Evolutionary conservation across 2,329 filamentous ascomycete species (phyloP).

Genomic region (Neonectria sp.): DNA sequence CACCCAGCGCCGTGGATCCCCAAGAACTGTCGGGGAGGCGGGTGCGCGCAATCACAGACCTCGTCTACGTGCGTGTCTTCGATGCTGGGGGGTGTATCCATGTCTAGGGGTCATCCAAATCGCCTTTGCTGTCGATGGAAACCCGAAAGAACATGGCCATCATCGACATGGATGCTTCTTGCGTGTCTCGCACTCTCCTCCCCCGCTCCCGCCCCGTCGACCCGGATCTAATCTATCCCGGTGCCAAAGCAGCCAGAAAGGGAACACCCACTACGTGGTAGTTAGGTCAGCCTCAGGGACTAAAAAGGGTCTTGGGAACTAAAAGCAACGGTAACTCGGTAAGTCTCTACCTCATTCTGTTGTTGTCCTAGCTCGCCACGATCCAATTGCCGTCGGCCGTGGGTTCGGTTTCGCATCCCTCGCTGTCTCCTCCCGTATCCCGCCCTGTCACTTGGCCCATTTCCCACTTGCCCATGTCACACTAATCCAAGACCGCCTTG

Average conservation of each 20-base stretch:
- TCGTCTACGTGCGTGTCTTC: too few relatives aligned
- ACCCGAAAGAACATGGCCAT: too few relatives aligned
- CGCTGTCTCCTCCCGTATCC: not conserved
- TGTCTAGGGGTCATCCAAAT: not conserved
- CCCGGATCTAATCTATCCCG: not conserved
- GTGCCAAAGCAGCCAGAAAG: not conserved
- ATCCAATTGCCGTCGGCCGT: not conserved
- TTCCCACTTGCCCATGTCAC: not conserved
- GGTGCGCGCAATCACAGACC: too few relatives aligned
- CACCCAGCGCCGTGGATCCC: not conserved
- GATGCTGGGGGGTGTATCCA: not conserved
- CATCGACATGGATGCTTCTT: not conserved
- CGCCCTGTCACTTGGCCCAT: not conserved
- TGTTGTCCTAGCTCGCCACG: not conserved
- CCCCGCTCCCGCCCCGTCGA: not conserved
- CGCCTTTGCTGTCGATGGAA: too few relatives aligned
- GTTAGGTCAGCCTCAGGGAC: not conserved
- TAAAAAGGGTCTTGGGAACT: not conserved
- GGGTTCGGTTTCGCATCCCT: not conserved
- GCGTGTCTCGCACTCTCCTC: not conserved
- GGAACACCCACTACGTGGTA: not conserved
- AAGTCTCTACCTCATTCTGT: not conserved
- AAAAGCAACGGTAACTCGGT: not conserved
- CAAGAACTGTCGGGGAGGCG: too few relatives aligned
- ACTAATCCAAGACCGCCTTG: not conserved